A percentile compares a stretch with the other conserved stretches of the same genome.
Evolutionary conservation across 2,329 filamentous ascomycete genomes (phyloP).

Genomic region (Fusarium xyrophilum): DNA sequence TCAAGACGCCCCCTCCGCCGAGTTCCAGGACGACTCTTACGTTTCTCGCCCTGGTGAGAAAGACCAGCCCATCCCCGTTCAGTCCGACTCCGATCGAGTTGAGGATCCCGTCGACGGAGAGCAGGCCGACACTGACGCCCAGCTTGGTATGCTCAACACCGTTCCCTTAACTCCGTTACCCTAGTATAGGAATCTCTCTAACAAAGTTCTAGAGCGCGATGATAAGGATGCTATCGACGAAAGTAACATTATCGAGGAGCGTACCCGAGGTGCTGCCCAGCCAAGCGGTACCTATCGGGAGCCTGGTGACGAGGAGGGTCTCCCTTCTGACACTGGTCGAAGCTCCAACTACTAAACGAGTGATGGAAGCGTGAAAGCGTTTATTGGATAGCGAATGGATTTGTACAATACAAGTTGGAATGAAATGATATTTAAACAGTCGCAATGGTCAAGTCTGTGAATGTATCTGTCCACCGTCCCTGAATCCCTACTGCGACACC

Average conservation of each 20-base stretch:
- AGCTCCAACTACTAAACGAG: slow-evolving; percentile 18
- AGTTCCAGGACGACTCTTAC: slow-evolving; percentile 28
- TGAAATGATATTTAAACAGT: background rate
- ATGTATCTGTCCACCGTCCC: too few species aligned
- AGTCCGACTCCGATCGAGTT: slow-evolving; percentile 28
- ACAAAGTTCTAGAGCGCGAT: slow-evolving; percentile 13
- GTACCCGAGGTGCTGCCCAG: slow-evolving; percentile 28
- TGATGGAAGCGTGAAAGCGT: background rate
- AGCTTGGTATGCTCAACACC: slow-evolving; percentile 20
- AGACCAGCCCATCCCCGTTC: slow-evolving; percentile 30
- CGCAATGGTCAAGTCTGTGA: accelerated
- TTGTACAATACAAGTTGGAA: background rate
- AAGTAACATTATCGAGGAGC: slow-evolving; percentile 32
- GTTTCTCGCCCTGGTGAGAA: slow-evolving; percentile 31
- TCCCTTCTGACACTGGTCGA: slow-evolving; percentile 28
- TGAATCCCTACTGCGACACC: too few species aligned
- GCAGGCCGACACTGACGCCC: slow-evolving; percentile 25
- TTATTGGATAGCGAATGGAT: background rate
- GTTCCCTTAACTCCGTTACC: too few species aligned
- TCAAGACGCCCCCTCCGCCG: slow-evolving; percentile 17
- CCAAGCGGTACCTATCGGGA: slow-evolving; percentile 28
- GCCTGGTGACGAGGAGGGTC: slow-evolving; percentile 32
- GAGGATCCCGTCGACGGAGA: slow-evolving; percentile 24
- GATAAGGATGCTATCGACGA: slow-evolving; percentile 30
- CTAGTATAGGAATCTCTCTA: background rate